These are phyloP conservation scores for Hyaloscypha hepaticicola DNA, from an alignment of 495 filamentous ascomycete genomes.

Conservation along the genomic window DNA sequence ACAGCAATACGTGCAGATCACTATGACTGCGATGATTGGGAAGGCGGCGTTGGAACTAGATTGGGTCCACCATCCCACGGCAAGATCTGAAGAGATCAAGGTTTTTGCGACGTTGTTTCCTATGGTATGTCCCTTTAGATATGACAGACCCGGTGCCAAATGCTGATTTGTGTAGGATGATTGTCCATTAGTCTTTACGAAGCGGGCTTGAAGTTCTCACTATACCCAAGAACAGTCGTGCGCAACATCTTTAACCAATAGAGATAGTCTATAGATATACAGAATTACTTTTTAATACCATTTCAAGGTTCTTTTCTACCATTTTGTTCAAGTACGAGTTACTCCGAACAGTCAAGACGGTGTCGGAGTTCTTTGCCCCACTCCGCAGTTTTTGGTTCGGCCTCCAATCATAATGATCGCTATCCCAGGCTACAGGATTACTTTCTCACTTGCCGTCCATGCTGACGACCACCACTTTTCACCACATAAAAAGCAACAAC, in stretches of 20 bases:
- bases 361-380: background rate
- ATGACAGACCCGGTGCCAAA: no score
- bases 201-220: background rate
- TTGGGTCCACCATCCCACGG: conserved; percentile 85
- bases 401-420: background rate
- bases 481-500: no score
- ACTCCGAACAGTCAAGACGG: background rate
- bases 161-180: background rate
- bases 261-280: no score
- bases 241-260: no score
- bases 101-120: conserved; percentile 99
- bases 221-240: no score
- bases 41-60: conserved; percentile 87
- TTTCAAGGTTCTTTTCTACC: no score
- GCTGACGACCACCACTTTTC: background rate
- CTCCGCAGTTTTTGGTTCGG: background rate
- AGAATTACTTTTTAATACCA: no score
- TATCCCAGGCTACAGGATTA: background rate
- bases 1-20: conserved; percentile 84
- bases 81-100: conserved; percentile 86
- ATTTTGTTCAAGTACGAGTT: no score
- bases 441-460: background rate
- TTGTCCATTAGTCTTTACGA: background rate
- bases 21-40: conserved; percentile 87
- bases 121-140: conserved; percentile 59